Percentiles rank a stretch among this genome's conserved stretches.
Conservation (phyloP, 2,329 filamentous ascomycete genomes). For the Curvularia hawaiiensis region DNA sequence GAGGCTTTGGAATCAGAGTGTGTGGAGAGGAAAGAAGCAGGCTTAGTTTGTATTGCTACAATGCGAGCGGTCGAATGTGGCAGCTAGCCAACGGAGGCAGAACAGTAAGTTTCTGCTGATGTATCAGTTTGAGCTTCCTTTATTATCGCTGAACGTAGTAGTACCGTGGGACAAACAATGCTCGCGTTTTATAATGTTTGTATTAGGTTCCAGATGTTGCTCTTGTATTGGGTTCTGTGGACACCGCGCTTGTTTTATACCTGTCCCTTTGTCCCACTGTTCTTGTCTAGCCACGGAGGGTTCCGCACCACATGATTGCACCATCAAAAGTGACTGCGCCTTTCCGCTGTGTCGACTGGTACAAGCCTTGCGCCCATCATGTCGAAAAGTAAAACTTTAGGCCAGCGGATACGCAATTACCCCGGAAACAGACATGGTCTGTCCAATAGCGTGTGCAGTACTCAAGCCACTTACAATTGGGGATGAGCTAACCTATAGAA, state of each 20-base stretch:
- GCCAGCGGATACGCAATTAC: neutral
- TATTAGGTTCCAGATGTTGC: neutral
- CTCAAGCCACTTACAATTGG: neutral
- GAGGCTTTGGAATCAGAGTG: neutral
- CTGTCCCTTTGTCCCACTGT: neutral
- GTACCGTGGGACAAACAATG: neutral
- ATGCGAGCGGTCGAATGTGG: neutral
- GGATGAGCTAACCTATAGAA: neutral
- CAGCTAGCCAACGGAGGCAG: neutral
- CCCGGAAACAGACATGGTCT: neutral
- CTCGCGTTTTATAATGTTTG: neutral
- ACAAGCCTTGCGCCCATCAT: neutral
- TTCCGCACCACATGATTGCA: constrained; percentile 8
- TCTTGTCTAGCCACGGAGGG: neutral
- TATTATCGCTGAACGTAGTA: neutral
- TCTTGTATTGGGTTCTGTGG: neutral
- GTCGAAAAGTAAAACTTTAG: neutral
- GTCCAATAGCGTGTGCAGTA: neutral
- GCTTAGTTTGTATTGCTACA: neutral
- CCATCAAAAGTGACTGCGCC: neutral
- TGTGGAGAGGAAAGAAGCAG: too few relatives aligned
- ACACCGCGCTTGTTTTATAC: constrained; percentile 8
- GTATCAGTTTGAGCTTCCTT: neutral
- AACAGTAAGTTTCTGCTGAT: neutral
- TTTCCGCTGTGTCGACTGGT: neutral